phyloP scores from a whole-genome alignment of 73 alveolate genomes.

The Paramecium sexaurelia region DNA sequence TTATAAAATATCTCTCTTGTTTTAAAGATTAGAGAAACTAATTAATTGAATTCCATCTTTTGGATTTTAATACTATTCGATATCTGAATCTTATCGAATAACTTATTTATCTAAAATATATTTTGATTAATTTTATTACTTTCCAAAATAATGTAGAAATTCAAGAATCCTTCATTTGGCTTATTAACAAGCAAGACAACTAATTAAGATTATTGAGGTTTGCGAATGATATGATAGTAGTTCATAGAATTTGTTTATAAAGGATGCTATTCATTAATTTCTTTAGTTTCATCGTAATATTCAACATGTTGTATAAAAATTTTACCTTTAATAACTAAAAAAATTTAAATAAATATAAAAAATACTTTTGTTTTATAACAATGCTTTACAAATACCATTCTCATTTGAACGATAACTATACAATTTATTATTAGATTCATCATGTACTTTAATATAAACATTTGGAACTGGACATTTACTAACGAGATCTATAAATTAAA shows the following conservation, averaged over 20 bases:
- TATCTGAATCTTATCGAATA: not conserved
- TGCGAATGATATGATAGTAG: not conserved
- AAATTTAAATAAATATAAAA: not conserved
- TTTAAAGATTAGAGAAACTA: not conserved
- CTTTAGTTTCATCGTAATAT: not conserved
- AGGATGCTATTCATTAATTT: not conserved
- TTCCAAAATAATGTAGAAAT: constrained; percentile 23
- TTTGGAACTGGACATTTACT: not conserved
- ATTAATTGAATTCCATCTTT: constrained; percentile 27
- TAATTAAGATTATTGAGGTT: not conserved
- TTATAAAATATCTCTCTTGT: constrained; percentile 21
- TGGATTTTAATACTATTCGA: not conserved
- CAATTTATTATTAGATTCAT: constrained; percentile 22
- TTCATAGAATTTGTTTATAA: not conserved
- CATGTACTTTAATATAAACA: constrained; percentile 29
- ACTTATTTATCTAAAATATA: not conserved
- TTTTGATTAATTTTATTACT: not conserved
- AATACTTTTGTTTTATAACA: constrained; percentile 9
- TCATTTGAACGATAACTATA: constrained; percentile 50
- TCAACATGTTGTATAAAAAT: not conserved
- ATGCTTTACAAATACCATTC: constrained; percentile 44
- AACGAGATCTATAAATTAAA: constrained; percentile 25
- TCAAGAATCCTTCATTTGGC: not conserved
- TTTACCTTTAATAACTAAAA: constrained; percentile 33
- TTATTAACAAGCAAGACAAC: not conserved